Conservation (phyloP, 768 basidiomycete species). For the Auriscalpium microsporum region DNA sequence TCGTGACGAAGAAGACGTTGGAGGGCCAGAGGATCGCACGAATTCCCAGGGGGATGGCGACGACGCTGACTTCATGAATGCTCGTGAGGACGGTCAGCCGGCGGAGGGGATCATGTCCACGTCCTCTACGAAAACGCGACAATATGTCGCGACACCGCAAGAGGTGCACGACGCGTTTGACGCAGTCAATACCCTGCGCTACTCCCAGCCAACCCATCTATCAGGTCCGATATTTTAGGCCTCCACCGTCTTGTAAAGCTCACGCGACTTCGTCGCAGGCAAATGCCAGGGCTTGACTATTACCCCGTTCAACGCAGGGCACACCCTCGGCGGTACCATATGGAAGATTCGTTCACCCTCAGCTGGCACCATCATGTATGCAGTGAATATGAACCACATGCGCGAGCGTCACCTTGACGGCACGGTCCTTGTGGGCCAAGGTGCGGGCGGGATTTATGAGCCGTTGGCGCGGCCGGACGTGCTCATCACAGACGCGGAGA, state of each 20-base stretch:
- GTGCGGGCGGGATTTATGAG: slow-evolving; percentile 75
- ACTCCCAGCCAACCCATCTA: slow-evolving; percentile 92
- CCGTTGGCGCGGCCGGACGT: slow-evolving; percentile 85
- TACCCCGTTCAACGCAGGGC: slow-evolving; percentile 91
- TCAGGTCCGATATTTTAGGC: slow-evolving; percentile 46
- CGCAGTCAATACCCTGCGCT: slow-evolving; percentile 82
- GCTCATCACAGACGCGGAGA: slow-evolving; percentile 87
- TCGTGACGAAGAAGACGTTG: slow-evolving; percentile 64
- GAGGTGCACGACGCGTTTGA: slow-evolving; percentile 94
- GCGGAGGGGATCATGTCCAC: slow-evolving; percentile 16
- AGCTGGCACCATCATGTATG: slow-evolving; percentile 91
- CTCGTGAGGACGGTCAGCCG: slow-evolving; percentile 22
- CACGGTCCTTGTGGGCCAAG: slow-evolving; percentile 72
- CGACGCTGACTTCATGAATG: slow-evolving; percentile 20
- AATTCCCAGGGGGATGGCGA: neutral
- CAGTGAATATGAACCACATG: slow-evolving; percentile 94
- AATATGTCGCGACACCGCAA: slow-evolving; percentile 67
- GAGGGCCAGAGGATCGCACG: neutral
- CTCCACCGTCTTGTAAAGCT: neutral
- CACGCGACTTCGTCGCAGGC: slow-evolving; percentile 28
- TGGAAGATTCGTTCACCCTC: slow-evolving; percentile 99
- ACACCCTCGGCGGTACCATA: slow-evolving; percentile 92
- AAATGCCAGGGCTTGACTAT: slow-evolving; percentile 91
- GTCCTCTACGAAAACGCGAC: slow-evolving; percentile 27
- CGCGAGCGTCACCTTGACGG: slow-evolving; percentile 92